These are phyloP conservation scores for Aspergillus quadrilineatus DNA, from an alignment of 2,329 filamentous ascomycete genomes.

Conservation along the genomic window DNA sequence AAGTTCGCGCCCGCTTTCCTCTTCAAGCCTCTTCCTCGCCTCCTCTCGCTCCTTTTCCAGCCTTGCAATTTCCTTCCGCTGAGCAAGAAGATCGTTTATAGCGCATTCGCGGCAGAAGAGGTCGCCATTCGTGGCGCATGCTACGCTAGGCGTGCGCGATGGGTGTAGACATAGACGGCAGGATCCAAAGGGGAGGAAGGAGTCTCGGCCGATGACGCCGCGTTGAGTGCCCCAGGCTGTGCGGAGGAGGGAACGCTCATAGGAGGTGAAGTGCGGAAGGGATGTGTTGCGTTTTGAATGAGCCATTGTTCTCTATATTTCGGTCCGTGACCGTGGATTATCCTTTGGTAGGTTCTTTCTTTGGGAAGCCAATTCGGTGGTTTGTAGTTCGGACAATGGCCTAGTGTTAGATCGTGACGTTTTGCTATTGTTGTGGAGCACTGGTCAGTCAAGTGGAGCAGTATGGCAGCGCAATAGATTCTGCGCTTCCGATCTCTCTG, in stretches of 20 bases:
- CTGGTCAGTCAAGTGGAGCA: neutral
- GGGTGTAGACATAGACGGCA: constrained; percentile 84
- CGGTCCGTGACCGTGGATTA: neutral
- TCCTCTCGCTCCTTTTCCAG: constrained; percentile 65
- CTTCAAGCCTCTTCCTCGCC: constrained; percentile 61
- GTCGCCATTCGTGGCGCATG: constrained; percentile 74
- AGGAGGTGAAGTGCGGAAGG: constrained; percentile 86
- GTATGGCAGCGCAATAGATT: no score
- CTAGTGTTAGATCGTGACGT: neutral
- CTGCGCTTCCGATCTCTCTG: no score
- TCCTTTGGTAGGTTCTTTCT: neutral
- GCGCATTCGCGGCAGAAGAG: constrained; percentile 96
- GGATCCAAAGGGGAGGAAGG: constrained; percentile 85
- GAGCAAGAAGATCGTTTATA: constrained; percentile 82
- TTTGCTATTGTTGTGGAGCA: neutral
- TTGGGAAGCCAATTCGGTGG: neutral
- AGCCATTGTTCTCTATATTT: constrained; percentile 34
- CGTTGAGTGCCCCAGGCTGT: constrained; percentile 77
- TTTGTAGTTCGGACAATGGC: neutral
- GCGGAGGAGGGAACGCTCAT: constrained; percentile 82
- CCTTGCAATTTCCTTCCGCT: constrained; percentile 87
- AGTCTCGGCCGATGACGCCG: constrained; percentile 84
- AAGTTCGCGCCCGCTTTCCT: constrained; percentile 60
- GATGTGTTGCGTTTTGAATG: constrained; percentile 81
- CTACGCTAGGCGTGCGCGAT: constrained; percentile 79